Percentiles rank a stretch among this genome's conserved stretches.
These are phyloP conservation scores for Dacryopinax primogenitus DNA, from an alignment of 768 basidiomycete species.

Conservation along the genomic window DNA sequence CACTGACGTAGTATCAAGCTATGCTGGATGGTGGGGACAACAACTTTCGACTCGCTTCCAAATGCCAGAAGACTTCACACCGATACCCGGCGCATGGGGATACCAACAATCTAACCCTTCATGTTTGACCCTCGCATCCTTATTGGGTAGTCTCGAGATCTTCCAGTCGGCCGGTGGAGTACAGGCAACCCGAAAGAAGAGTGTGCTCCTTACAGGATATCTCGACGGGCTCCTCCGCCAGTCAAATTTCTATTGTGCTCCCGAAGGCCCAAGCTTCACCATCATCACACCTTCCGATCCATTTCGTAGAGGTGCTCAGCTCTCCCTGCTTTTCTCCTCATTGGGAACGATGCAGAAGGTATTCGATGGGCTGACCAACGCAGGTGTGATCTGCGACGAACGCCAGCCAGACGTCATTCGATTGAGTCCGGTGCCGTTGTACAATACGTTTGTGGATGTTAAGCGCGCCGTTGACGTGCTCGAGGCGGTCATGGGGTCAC, in stretches of 20 bases:
- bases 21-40: slow-evolving; percentile 98
- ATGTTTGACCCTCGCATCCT: slow-evolving; percentile 60
- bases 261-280: slow-evolving; percentile 51
- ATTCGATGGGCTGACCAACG: slow-evolving; percentile 42
- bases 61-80: slow-evolving; percentile 74
- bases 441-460: slow-evolving; percentile 71
- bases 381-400: slow-evolving; percentile 86
- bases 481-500: slow-evolving; percentile 34
- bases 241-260: slow-evolving; percentile 52
- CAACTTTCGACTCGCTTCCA: slow-evolving; percentile 72
- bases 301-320: slow-evolving; percentile 64
- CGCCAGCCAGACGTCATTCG: slow-evolving; percentile 85
- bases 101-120: slow-evolving; percentile 95
- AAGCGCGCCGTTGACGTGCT: slow-evolving; percentile 52
- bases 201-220: slow-evolving; percentile 51
- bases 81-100: slow-evolving; percentile 81
- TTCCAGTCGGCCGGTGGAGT: slow-evolving; percentile 73
- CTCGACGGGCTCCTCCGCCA: slow-evolving; percentile 51
- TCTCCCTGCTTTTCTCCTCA: slow-evolving; percentile 72
- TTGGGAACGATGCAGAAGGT: slow-evolving; percentile 58
- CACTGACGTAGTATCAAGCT: slow-evolving; percentile 36
- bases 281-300: slow-evolving; percentile 74
- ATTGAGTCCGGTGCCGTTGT: slow-evolving; percentile 72
- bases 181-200: slow-evolving; percentile 51
- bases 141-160: slow-evolving; percentile 70